Conservation (phyloP, 257 asterid genomes). For the Solanum ahanhuiri region DNA sequence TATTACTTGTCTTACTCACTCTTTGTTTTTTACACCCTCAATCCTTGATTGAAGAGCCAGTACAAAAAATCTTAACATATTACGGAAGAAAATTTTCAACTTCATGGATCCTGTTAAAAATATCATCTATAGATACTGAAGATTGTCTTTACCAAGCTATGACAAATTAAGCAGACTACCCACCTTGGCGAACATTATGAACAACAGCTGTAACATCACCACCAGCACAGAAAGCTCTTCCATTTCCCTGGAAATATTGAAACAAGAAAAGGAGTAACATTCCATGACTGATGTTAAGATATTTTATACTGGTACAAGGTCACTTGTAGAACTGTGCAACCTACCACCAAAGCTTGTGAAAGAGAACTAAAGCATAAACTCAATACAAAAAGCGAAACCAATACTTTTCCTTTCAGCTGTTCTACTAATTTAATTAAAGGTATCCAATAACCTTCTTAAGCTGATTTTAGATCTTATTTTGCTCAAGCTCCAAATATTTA, state of each 20-base stretch:
- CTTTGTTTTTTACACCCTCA: background rate
- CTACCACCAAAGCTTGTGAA: background rate
- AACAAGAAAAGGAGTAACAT: background rate
- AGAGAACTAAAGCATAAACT: background rate
- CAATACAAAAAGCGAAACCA: background rate
- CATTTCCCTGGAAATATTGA: conserved; percentile 42
- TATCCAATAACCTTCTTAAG: background rate
- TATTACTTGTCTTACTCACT: background rate
- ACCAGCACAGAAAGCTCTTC: conserved; percentile 97
- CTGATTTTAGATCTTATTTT: background rate
- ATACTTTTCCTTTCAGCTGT: background rate
- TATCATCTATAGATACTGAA: background rate
- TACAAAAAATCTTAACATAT: background rate
- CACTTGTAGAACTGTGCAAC: background rate
- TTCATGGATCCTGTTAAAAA: background rate
- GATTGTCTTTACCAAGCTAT: background rate
- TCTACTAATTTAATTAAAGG: background rate
- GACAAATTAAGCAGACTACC: background rate
- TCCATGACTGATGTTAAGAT: background rate
- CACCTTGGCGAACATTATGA: conserved; percentile 57
- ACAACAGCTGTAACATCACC: conserved; percentile 87
- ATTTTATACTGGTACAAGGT: background rate
- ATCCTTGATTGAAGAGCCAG: background rate
- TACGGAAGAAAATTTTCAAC: background rate
- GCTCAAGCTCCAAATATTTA: background rate